Evolutionary conservation across 2,329 filamentous ascomycete genomes (phyloP).

Genomic region (Geosmithia putterillii): DNA sequence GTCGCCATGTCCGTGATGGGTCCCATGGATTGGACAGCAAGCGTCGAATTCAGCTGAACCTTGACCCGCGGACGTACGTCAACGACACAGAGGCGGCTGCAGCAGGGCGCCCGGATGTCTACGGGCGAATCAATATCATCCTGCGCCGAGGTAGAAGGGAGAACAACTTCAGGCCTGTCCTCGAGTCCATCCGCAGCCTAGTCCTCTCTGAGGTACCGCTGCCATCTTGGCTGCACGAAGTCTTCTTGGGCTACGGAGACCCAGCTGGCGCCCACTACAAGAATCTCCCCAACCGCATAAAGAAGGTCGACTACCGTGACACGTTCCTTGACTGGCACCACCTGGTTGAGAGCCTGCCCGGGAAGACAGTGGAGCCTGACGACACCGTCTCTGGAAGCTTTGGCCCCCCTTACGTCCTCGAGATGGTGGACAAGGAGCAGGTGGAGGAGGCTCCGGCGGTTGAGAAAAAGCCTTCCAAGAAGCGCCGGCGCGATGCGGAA

Average conservation of each 20-base stretch:
- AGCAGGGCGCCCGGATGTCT: slow-evolving; percentile 63
- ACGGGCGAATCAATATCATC: slow-evolving; percentile 75
- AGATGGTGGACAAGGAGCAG: slow-evolving; percentile 47
- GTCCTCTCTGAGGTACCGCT: slow-evolving; percentile 76
- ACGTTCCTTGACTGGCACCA: slow-evolving; percentile 96
- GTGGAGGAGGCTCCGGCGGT: slow-evolving; percentile 26
- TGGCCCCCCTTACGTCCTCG: slow-evolving; percentile 76
- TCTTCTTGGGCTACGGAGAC: slow-evolving; percentile 95
- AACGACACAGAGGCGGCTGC: slow-evolving; percentile 56
- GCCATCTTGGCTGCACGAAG: slow-evolving; percentile 87
- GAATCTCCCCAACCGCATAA: slow-evolving; percentile 64
- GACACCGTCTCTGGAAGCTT: slow-evolving; percentile 62
- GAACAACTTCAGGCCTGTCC: slow-evolving; percentile 92
- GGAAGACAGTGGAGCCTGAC: slow-evolving; percentile 70
- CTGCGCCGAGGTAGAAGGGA: slow-evolving; percentile 74
- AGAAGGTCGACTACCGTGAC: slow-evolving; percentile 78
- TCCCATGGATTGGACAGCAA: slow-evolving; percentile 51
- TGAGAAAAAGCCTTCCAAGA: slow-evolving; percentile 63
- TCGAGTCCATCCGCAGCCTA: slow-evolving; percentile 82
- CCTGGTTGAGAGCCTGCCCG: slow-evolving; percentile 78
- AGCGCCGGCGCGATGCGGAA: slow-evolving; percentile 71
- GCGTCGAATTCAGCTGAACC: slow-evolving; percentile 63
- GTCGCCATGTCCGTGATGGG: slow-evolving; percentile 54
- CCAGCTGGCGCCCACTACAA: slow-evolving; percentile 80
- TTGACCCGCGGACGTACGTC: slow-evolving; percentile 70